phyloP scores from a whole-genome alignment of 441 rosid species.

The Populus tomentosa region DNA sequence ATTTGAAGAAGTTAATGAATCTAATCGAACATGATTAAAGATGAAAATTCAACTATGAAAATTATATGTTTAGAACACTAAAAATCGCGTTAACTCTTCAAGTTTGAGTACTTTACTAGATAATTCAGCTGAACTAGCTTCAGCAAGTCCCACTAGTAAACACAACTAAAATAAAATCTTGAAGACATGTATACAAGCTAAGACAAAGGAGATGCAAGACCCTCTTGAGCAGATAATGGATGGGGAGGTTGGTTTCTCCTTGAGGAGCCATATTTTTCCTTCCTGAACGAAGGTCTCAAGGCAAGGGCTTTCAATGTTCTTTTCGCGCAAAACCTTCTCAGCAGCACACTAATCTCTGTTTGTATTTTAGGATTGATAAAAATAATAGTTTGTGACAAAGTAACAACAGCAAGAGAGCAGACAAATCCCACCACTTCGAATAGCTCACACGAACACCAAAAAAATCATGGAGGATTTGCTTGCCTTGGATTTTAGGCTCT shows the following conservation, averaged over 20 bases:
- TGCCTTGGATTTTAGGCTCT: constrained; percentile 55
- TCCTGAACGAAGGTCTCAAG: constrained; percentile 31
- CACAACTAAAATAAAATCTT: background rate
- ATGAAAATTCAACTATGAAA: too few species aligned
- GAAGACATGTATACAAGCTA: background rate
- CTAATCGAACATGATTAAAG: too few species aligned
- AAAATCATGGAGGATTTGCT: constrained; percentile 40
- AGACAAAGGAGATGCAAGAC: constrained; percentile 32
- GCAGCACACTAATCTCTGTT: constrained; percentile 40
- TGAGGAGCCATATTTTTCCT: constrained; percentile 1
- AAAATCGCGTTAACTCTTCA: background rate
- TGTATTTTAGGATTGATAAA: constrained; percentile 58
- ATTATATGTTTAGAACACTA: too few species aligned
- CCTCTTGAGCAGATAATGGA: constrained; percentile 71
- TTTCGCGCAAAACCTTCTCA: constrained; percentile 17
- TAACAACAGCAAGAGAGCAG: constrained; percentile 47
- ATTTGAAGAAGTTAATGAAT: background rate
- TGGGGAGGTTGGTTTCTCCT: constrained; percentile 45
- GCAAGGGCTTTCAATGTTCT: constrained; percentile 27
- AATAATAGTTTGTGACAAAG: constrained; percentile 56
- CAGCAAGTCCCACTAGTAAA: background rate
- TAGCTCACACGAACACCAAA: constrained; percentile 39
- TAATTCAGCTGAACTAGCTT: background rate
- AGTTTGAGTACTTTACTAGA: too few species aligned
- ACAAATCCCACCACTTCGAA: constrained; percentile 89